Evolutionary conservation across 1,284 basidiomycete genomes (phyloP), one percentile per base, ranked within the genome.

Genomic region (Trichosporon inkin): DNA sequence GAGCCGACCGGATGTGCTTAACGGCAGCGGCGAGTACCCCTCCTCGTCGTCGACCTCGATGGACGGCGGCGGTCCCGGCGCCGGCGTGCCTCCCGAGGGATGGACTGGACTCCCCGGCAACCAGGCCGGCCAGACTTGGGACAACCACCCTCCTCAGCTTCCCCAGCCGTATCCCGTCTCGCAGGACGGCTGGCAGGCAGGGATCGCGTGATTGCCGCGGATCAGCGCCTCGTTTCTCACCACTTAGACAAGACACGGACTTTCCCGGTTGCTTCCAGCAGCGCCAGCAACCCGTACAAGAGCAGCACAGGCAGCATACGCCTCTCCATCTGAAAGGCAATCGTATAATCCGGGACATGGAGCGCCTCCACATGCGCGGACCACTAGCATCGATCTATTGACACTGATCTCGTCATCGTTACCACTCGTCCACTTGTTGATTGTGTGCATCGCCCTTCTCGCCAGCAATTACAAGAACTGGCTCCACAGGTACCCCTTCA

Each of bases 181-280:
- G 17, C 62, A 61, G 22, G 60, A 64, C n/a, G 63, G 63, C 1
- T 64, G 63, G 63, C 63, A 64, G 36, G 58, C 63, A 10, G 56
- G 63, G 10, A 36, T 64, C 10, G 63, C 63, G 2, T 64, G 39
- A 52, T 22, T 34, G 7, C n/a, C 56, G 4, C 55, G 14, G 17
- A 11, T 22, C 19, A 10, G 10, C 28, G 36, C 1, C 44, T 38
- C 22, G 24, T 22, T 22, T 22, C 16, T n/a, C 10, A 32, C 24
- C 44, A 28, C 7, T 28, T 17, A 49, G 44, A 49, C 44, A 49
- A 49, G 44, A 49, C 24, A 49, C 44, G 44, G 44, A 49, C 44
- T 49, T 49, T 38, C 16, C 28, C n/a, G 22, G 24, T 32, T 49
- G 44, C 22, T 49, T 14, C 22, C 44, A 49, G 44, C 28, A 6